phyloP scores from a whole-genome alignment of 305 asterid species.

The Fraxinus sp. region DNA sequence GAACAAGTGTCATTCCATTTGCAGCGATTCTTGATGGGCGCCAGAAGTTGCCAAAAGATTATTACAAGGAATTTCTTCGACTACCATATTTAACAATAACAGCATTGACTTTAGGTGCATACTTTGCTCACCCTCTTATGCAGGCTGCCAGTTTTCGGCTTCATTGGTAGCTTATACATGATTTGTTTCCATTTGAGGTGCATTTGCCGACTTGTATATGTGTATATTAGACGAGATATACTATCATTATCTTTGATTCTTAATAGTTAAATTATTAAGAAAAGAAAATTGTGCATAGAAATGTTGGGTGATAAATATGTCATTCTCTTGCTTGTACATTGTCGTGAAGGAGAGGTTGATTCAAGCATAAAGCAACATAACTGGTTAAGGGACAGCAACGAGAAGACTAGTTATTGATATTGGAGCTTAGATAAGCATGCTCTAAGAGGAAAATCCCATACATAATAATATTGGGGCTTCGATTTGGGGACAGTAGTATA shows the following conservation, averaged over 20 bases:
- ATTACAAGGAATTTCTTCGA: constrained; percentile 74
- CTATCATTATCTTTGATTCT: neutral
- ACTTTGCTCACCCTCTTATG: constrained; percentile 90
- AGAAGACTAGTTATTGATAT: neutral
- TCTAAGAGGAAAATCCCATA: neutral
- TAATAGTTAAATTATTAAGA: neutral
- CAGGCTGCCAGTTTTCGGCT: constrained; percentile 84
- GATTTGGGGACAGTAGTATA: neutral
- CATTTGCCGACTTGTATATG: neutral
- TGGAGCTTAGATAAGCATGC: neutral
- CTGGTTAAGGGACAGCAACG: neutral
- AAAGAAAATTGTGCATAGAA: neutral
- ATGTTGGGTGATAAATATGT: neutral
- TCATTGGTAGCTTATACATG: constrained; percentile 59
- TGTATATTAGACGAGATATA: neutral
- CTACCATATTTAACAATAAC: constrained; percentile 77
- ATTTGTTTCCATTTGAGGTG: neutral
- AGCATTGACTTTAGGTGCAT: constrained; percentile 67
- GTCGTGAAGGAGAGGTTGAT: neutral
- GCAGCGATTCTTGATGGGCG: constrained; percentile 95
- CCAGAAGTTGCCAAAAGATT: constrained; percentile 78
- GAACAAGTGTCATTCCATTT: constrained; percentile 84
- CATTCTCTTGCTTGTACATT: neutral
- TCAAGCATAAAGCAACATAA: neutral
- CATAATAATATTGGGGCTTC: neutral